A percentile compares a stretch with the other conserved stretches of the same genome.
phyloP scores from a whole-genome alignment of 2,329 filamentous ascomycete genomes.

The Scleromitrula shiraiana region DNA sequence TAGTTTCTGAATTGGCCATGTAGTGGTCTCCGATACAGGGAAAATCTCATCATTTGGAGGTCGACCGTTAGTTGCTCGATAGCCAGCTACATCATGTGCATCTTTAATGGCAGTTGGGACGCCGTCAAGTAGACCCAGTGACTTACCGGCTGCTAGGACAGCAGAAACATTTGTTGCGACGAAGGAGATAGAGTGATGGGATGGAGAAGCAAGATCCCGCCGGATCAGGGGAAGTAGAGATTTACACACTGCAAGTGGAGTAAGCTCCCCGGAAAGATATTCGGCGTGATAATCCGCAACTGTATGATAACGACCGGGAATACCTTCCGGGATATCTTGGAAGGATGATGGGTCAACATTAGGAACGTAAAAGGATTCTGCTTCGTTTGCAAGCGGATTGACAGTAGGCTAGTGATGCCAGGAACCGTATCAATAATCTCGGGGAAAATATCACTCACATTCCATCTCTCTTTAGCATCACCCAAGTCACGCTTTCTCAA shows the following conservation, averaged over 20 bases:
- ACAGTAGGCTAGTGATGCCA: conserved; percentile 42
- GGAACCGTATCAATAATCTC: neutral
- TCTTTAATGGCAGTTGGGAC: conserved; percentile 51
- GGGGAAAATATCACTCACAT: conserved; percentile 34
- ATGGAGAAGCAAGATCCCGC: conserved; percentile 43
- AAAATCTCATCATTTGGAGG: conserved; percentile 32
- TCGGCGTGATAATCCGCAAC: conserved; percentile 68
- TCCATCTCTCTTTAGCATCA: conserved; percentile 37
- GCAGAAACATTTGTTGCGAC: conserved; percentile 54
- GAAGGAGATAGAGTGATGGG: conserved; percentile 64
- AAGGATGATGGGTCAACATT: conserved; percentile 37
- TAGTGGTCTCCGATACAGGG: conserved; percentile 32
- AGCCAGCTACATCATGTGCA: conserved; percentile 43
- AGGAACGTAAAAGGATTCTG: conserved; percentile 26
- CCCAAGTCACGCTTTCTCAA: conserved; percentile 41
- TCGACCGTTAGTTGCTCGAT: conserved; percentile 45
- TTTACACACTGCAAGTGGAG: conserved; percentile 64
- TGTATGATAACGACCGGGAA: conserved; percentile 53
- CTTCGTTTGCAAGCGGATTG: conserved; percentile 38
- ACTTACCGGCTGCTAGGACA: conserved; percentile 42
- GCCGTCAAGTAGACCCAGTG: conserved; percentile 46
- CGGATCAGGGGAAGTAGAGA: conserved; percentile 63
- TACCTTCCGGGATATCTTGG: conserved; percentile 34
- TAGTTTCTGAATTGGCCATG: conserved; percentile 39
- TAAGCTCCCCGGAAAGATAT: conserved; percentile 61